phyloP scores from a whole-genome alignment of 139 green algal species.

The Tetradesmus lagerheimii region DNA sequence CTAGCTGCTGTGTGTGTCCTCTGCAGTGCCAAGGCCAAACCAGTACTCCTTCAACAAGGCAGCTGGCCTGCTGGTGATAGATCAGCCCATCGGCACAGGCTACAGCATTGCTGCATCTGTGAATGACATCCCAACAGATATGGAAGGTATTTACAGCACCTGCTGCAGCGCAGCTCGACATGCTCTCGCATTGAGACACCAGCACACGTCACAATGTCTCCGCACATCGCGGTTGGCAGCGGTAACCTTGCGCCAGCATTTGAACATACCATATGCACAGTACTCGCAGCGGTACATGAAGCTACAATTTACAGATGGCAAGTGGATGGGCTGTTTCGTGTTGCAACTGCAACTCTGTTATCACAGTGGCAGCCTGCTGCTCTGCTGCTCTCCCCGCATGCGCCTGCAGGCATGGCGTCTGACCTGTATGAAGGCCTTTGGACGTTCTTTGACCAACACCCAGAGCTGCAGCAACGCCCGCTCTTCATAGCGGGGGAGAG shows the following conservation, averaged over 20 bases:
- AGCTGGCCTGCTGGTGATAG: constrained; percentile 65
- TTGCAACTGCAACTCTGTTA: background rate
- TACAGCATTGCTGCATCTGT: constrained; percentile 43
- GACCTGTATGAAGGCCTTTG: constrained; percentile 68
- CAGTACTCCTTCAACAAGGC: constrained; percentile 59
- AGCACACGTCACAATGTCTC: background rate
- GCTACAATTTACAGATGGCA: background rate
- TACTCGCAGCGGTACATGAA: background rate
- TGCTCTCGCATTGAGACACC: no score
- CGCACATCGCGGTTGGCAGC: background rate
- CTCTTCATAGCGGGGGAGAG: constrained; percentile 73
- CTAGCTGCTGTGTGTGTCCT: background rate
- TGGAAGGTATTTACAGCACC: constrained; percentile 39
- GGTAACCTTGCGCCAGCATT: background rate
- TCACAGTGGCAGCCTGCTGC: background rate
- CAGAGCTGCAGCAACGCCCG: constrained; percentile 54
- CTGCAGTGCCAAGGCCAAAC: background rate
- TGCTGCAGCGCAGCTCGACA: no score
- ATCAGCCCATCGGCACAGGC: constrained; percentile 55
- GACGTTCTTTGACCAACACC: constrained; percentile 52
- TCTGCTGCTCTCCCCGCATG: background rate
- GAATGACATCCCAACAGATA: constrained; percentile 58
- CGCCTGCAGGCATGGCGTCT: constrained; percentile 49
- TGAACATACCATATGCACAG: background rate
- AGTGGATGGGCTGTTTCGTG: background rate